These are phyloP conservation scores for Candida lessepsii DNA, from an alignment of 805 yeast species.

Conservation along the genomic window DNA sequence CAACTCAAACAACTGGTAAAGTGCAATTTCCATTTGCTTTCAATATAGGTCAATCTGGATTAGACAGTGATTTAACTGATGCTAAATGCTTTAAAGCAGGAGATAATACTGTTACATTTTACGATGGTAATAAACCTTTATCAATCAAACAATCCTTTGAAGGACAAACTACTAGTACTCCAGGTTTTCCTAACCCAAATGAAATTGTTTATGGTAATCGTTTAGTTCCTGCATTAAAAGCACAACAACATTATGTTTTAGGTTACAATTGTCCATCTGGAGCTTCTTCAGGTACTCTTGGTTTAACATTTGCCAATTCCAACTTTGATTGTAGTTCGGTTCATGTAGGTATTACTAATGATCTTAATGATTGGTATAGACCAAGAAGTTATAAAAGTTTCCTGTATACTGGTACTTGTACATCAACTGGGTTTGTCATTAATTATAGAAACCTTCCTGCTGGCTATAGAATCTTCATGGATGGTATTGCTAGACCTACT, in stretches of 20 bases:
- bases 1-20: slow-evolving; percentile 19
- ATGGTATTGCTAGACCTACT: slow-evolving; percentile 5
- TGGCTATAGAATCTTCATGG: slow-evolving; percentile 26
- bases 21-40: slow-evolving; percentile 23
- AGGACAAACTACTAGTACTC: slow-evolving; percentile 8
- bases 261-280: slow-evolving; percentile 22
- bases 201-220: slow-evolving; percentile 5
- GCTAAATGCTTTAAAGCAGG: slow-evolving; percentile 21
- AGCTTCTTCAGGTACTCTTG: slow-evolving; percentile 22
- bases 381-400: slow-evolving; percentile 14
- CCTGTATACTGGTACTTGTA: slow-evolving; percentile 17
- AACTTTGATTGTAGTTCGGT: slow-evolving; percentile 22
- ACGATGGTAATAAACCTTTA: slow-evolving; percentile 18
- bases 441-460: slow-evolving; percentile 25
- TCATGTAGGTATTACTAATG: slow-evolving; percentile 21
- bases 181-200: background rate
- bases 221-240: slow-evolving; percentile 15
- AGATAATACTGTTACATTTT: slow-evolving; percentile 18
- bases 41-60: slow-evolving; percentile 19
- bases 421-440: slow-evolving; percentile 9
- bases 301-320: slow-evolving; percentile 14
- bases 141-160: slow-evolving; percentile 12
- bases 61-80: slow-evolving; percentile 16
- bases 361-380: slow-evolving; percentile 21
- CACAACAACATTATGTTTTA: slow-evolving; percentile 13